Evolutionary conservation across 495 filamentous ascomycete genomes (phyloP).

Genomic region (Neurospora terricola): DNA sequence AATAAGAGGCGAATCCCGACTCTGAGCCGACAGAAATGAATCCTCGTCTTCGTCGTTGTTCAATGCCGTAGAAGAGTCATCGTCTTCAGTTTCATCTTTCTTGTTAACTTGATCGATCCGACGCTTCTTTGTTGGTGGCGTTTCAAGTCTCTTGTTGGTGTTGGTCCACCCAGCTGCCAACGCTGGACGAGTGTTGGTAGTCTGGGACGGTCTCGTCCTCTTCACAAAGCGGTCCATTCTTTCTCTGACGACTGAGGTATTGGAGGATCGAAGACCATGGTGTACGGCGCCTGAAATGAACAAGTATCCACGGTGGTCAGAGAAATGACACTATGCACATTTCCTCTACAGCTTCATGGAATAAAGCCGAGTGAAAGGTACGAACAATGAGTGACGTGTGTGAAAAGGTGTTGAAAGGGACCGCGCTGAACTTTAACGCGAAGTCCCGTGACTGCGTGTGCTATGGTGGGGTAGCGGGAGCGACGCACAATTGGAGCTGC

Average conservation of each 20-base stretch:
- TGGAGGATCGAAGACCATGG: background rate
- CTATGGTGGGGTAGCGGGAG: background rate
- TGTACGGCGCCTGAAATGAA: background rate
- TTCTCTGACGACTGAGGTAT: background rate
- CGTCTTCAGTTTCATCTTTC: constrained; percentile 15
- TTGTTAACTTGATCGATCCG: constrained; percentile 20
- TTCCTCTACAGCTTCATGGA: background rate
- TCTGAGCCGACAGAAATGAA: background rate
- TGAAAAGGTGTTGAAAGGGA: background rate
- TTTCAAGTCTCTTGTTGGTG: constrained; percentile 6
- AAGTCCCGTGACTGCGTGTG: constrained; percentile 20
- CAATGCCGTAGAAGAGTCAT: constrained; percentile 1
- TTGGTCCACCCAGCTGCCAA: constrained; percentile 1
- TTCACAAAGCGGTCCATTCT: constrained; percentile 24
- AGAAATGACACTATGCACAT: background rate
- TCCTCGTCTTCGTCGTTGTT: constrained; percentile 1
- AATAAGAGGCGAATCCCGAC: background rate
- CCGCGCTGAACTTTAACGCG: constrained; percentile 7
- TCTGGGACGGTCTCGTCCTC: constrained; percentile 5
- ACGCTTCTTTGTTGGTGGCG: constrained; percentile 24
- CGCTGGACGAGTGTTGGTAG: background rate
- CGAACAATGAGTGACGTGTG: background rate
- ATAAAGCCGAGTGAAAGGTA: background rate
- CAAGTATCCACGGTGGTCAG: background rate
- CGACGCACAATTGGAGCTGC: background rate